Percentiles rank a stretch among this genome's conserved stretches.
These are phyloP conservation scores for Euphorbia peplus DNA, from an alignment of 345 rosid species.

Conservation along the genomic window DNA sequence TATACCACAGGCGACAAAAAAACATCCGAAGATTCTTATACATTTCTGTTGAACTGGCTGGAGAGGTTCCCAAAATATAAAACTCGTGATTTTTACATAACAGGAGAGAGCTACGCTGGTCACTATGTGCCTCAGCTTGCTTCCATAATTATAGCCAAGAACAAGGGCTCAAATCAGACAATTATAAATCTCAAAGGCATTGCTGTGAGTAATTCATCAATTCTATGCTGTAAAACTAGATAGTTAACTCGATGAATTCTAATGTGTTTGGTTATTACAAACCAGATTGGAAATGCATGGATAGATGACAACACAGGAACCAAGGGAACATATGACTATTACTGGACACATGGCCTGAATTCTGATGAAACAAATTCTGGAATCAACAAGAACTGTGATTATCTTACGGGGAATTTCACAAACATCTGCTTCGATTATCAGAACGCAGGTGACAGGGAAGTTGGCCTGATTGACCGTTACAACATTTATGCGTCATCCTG, in stretches of 20 bases:
- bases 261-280: not conserved
- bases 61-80: conserved; percentile 43
- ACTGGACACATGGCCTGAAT: conserved; percentile 50
- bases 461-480: conserved; percentile 26
- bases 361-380: conserved; percentile 42
- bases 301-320: conserved; percentile 22
- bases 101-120: conserved; percentile 55
- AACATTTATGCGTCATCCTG: conserved; percentile 46
- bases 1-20: conserved; percentile 37
- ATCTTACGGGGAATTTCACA: conserved; percentile 14
- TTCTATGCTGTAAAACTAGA: not conserved
- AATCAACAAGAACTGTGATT: conserved; percentile 36
- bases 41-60: conserved; percentile 45
- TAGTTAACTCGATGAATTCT: no score
- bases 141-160: conserved; percentile 27
- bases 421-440: conserved; percentile 14
- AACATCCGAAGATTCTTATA: conserved; percentile 42
- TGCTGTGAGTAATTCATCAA: conserved; percentile 35
- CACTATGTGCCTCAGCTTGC: conserved; percentile 53
- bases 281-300: conserved; percentile 55
- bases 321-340: conserved; percentile 37
- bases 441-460: conserved; percentile 5
- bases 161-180: conserved; percentile 26
- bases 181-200: conserved; percentile 51
- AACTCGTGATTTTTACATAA: conserved; percentile 29